Evolutionary conservation across 768 basidiomycete species (phyloP).

Genomic region (Pleurotus djamor): DNA sequence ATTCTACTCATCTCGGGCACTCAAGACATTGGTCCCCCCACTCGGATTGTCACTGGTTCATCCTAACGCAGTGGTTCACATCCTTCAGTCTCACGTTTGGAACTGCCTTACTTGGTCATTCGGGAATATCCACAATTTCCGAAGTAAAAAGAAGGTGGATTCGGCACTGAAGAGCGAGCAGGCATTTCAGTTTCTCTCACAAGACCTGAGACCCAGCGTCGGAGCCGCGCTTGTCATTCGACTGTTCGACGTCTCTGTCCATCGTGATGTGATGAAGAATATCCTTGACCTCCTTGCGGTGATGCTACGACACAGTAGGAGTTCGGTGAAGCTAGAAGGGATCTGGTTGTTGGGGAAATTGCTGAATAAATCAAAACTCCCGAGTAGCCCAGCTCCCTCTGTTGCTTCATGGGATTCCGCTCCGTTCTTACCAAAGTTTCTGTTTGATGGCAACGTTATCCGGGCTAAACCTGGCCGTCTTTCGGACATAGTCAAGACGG

Average conservation of each 20-base stretch:
- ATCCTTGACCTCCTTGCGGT: constrained; percentile 33
- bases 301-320: constrained; percentile 28
- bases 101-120: constrained; percentile 57
- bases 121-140: constrained; percentile 28
- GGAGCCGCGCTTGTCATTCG: constrained; percentile 41
- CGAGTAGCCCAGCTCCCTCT: constrained; percentile 7
- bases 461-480: constrained; percentile 19
- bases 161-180: constrained; percentile 19
- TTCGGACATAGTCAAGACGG: constrained; percentile 19
- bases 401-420: constrained; percentile 4
- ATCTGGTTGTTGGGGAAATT: constrained; percentile 33
- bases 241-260: constrained; percentile 18
- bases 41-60: constrained; percentile 29
- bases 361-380: constrained; percentile 12
- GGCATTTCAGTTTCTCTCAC: constrained; percentile 40
- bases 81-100: constrained; percentile 47
- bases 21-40: constrained; percentile 34
- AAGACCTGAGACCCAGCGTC: constrained; percentile 44
- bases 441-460: constrained; percentile 49
- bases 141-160: constrained; percentile 10
- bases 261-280: constrained; percentile 22
- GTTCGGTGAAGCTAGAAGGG: constrained; percentile 26
- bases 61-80: constrained; percentile 28
- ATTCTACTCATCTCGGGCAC: constrained; percentile 33
- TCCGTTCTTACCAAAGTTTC: constrained; percentile 13